phyloP scores from a whole-genome alignment of 306 rosid species.

The Rosa rugosa region DNA sequence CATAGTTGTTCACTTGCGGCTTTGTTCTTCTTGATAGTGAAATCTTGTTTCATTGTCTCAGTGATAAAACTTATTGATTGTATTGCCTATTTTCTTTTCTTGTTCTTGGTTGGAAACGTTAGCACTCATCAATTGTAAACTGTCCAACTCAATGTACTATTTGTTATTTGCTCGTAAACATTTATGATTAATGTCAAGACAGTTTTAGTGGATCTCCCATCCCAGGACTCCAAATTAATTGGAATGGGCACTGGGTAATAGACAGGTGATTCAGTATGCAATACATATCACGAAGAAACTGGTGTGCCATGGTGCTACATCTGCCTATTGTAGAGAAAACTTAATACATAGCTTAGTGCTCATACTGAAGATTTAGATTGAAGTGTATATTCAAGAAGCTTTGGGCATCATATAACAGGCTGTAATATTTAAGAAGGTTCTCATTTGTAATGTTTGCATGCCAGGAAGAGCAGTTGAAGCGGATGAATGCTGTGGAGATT shows the following conservation, averaged over 20 bases:
- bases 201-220: background rate
- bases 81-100: background rate
- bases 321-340: too few relatives aligned
- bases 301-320: too few relatives aligned
- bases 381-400: background rate
- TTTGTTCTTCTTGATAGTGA: background rate
- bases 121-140: background rate
- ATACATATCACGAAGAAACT: background rate
- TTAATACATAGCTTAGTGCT: too few relatives aligned
- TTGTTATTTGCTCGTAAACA: background rate
- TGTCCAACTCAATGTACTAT: background rate
- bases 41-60: background rate
- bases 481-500: conserved; percentile 26
- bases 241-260: background rate
- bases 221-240: background rate
- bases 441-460: conserved; percentile 1
- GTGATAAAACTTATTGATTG: background rate
- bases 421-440: background rate
- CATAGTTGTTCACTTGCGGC: background rate
- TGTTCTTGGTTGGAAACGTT: background rate
- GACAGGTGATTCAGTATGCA: background rate
- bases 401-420: background rate
- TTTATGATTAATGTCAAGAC: background rate
- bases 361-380: background rate
- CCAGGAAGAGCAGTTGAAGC: conserved; percentile 62